Conservation (phyloP, 139 green algal species). For the Coelastrella sp. region DNA sequence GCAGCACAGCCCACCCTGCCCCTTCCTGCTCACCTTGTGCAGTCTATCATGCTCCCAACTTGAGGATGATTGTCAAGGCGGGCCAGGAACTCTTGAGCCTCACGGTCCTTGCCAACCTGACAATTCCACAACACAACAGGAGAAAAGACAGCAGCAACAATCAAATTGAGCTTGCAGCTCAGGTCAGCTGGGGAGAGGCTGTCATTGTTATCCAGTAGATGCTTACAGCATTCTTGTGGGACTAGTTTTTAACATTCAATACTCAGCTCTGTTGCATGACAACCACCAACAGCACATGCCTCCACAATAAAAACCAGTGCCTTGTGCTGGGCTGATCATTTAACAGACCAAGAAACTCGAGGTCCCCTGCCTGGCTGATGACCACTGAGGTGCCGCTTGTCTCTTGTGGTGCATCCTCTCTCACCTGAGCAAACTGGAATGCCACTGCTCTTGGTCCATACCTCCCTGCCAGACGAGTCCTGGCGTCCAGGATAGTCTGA, state of each 20-base stretch:
- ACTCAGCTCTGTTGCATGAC: too few relatives aligned
- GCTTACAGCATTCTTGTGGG: too few relatives aligned
- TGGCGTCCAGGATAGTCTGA: slow-evolving; percentile 8
- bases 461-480: neutral
- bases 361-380: too few relatives aligned
- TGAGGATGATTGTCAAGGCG: slow-evolving; percentile 45
- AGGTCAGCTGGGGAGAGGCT: neutral
- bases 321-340: too few relatives aligned
- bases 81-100: slow-evolving; percentile 45
- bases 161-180: neutral
- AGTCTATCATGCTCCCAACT: slow-evolving; percentile 38
- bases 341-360: too few relatives aligned
- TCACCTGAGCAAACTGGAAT: slow-evolving; percentile 54
- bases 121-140: neutral
- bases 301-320: too few relatives aligned
- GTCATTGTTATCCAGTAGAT: neutral
- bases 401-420: neutral
- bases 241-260: too few relatives aligned
- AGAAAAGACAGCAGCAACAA: slow-evolving; percentile 11
- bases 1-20: neutral
- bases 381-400: too few relatives aligned
- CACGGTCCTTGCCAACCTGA: slow-evolving; percentile 41
- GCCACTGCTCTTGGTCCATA: slow-evolving; percentile 41
- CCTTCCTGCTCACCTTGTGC: slow-evolving; percentile 25
- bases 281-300: too few relatives aligned